Percentiles rank a stretch among this genome's conserved stretches.
phyloP scores from a whole-genome alignment of 2,329 filamentous ascomycete species.

The Thelonectria rubi region DNA sequence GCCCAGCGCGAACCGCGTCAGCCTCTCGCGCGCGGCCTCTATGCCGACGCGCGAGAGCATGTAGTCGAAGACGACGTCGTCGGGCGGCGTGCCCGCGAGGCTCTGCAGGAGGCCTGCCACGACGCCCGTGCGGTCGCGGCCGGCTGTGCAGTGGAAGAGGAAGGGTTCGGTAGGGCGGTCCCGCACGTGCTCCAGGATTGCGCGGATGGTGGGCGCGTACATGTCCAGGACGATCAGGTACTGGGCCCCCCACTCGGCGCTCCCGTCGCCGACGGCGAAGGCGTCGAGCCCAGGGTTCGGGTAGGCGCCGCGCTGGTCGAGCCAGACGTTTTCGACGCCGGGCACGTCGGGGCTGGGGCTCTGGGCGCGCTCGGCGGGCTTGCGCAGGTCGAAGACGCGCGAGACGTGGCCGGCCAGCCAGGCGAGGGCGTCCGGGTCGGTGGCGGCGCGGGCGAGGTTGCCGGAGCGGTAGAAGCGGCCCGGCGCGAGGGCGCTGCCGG shows the following conservation, averaged over 20 bases:
- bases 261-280: conserved; percentile 57
- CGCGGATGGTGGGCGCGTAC: conserved; percentile 54
- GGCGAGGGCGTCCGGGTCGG: conserved; percentile 45
- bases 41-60: conserved; percentile 63
- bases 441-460: conserved; percentile 47
- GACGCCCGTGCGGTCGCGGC: conserved; percentile 64
- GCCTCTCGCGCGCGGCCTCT: conserved; percentile 59
- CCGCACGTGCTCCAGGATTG: conserved; percentile 58
- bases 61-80: conserved; percentile 59
- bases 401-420: conserved; percentile 51
- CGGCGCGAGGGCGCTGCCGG: conserved; percentile 51
- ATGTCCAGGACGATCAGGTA: conserved; percentile 57
- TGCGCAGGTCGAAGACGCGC: conserved; percentile 62
- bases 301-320: conserved; percentile 47
- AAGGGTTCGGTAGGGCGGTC: conserved; percentile 56
- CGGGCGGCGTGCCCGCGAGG: conserved; percentile 57
- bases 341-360: conserved; percentile 56
- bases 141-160: conserved; percentile 65
- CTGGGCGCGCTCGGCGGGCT: conserved; percentile 52
- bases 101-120: conserved; percentile 59
- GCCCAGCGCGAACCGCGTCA: conserved; percentile 54
- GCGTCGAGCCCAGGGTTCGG: conserved; percentile 49
- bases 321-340: conserved; percentile 58
- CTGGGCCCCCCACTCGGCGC: conserved; percentile 55
- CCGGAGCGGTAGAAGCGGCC: conserved; percentile 59